Evolutionary conservation across 2,329 filamentous ascomycete genomes (phyloP).

Genomic region (Chaetomium sp.): DNA sequence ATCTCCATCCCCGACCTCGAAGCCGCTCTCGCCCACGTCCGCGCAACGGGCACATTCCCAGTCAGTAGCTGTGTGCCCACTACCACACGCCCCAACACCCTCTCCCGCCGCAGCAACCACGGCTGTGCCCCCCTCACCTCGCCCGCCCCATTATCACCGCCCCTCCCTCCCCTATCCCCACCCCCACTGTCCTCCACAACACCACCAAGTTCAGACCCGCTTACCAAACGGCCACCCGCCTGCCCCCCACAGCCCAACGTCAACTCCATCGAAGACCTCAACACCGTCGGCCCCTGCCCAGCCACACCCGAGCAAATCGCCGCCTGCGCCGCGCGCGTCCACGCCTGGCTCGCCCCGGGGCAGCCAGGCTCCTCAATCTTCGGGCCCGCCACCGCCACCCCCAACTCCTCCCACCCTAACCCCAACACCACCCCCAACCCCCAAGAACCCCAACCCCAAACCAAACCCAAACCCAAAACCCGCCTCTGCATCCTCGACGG

Average conservation of each 20-base stretch:
- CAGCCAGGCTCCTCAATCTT: constrained; percentile 48
- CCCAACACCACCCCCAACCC: background rate
- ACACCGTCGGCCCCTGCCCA: constrained; percentile 59
- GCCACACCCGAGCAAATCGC: constrained; percentile 52
- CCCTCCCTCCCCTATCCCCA: constrained; percentile 2
- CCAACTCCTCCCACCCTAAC: too few species aligned
- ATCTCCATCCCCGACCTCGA: constrained; percentile 72
- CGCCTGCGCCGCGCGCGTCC: constrained; percentile 44
- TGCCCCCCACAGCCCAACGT: constrained; percentile 47
- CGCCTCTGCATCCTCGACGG: constrained; percentile 78
- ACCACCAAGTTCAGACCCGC: constrained; percentile 10
- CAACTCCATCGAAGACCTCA: constrained; percentile 63
- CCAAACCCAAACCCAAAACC: background rate
- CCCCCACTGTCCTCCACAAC: constrained; percentile 17
- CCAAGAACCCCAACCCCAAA: background rate
- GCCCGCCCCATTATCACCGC: background rate
- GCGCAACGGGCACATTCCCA: constrained; percentile 64
- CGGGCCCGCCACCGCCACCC: too few species aligned
- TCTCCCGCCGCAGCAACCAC: constrained; percentile 37
- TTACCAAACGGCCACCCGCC: constrained; percentile 16
- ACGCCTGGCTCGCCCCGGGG: constrained; percentile 50
- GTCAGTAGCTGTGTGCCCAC: constrained; percentile 45
- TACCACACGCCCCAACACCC: constrained; percentile 4
- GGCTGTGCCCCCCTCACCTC: constrained; percentile 26
- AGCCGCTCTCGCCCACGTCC: constrained; percentile 69